A percentile compares a stretch with the other conserved stretches of the same genome.
Conservation (phyloP, 768 basidiomycete species). For the Trametes cubensis region DNA sequence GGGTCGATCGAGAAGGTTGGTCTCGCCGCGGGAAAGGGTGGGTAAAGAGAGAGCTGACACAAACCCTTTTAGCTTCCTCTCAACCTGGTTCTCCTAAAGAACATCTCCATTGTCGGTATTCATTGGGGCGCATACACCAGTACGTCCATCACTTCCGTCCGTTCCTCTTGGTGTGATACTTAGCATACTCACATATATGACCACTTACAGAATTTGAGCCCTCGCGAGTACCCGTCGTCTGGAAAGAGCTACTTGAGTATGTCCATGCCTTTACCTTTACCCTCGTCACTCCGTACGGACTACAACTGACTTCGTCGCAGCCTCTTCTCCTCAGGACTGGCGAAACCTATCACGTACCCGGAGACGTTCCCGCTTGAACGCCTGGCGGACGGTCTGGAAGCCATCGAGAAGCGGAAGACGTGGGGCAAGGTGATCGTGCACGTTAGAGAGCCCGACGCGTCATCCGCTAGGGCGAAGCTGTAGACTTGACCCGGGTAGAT, state of each 20-base stretch:
- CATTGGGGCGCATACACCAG: slow-evolving; percentile 85
- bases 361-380: slow-evolving; percentile 69
- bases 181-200: background rate
- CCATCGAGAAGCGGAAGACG: slow-evolving; percentile 80
- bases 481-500: slow-evolving; percentile 8
- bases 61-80: slow-evolving; percentile 68
- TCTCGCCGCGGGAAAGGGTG: background rate
- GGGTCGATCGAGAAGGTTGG: slow-evolving; percentile 81
- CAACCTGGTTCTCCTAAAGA: slow-evolving; percentile 50
- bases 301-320: slow-evolving; percentile 38
- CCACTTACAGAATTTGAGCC: slow-evolving; percentile 61
- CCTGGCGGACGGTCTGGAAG: slow-evolving; percentile 67
- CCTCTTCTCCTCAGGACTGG: slow-evolving; percentile 64
- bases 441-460: slow-evolving; percentile 54
- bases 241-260: slow-evolving; percentile 69
- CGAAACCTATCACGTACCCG: slow-evolving; percentile 71
- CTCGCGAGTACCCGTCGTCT: slow-evolving; percentile 63
- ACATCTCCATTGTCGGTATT: slow-evolving; percentile 70
- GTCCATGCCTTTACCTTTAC: slow-evolving; percentile 27
- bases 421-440: slow-evolving; percentile 89
- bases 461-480: slow-evolving; percentile 45
- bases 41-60: background rate
- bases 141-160: slow-evolving; percentile 39
- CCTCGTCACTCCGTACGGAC: background rate
- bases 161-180: background rate